Evolutionary conservation across 2,329 filamentous ascomycete genomes (phyloP), one percentile per base, ranked within the genome.

Genomic region (Ophiocordyceps camponoti-rufipedis): DNA sequence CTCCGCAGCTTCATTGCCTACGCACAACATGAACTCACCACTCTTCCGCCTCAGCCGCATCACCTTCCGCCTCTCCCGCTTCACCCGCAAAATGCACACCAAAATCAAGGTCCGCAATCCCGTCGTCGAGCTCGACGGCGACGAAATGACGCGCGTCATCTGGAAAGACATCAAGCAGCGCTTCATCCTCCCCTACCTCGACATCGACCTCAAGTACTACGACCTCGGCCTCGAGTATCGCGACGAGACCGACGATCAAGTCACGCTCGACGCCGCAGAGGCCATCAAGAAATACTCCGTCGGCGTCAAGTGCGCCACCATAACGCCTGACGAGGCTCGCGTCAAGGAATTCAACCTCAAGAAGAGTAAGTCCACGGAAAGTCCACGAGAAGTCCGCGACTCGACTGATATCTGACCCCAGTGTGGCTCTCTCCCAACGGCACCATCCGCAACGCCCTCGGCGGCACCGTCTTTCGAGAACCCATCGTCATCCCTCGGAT

Each of bases 101-200:
- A 98, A 96, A 82, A 96, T 96, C 76, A 91, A 94, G 78, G 91
- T 98, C 72, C 88, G 94, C 80, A 96, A 94, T 69, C 91, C 91
- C 53, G 81, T 98, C 63, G 91, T 98, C 65, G 91, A 96, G 72
- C 78, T 96, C 58, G 89, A 96, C 64, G 89, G 89, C 59, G 78
- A 82, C 57, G 78, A 87, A 80, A 96, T 96, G 91, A 98, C 91
- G 57, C 77, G 91, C 58, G 88, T 98, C 64, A 98, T 98, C 72
- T 98, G 91, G 91, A 74, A 95, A 72, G 80, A 85, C 66, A 98
- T 98, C 77, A 95, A 95, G 77, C 85, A 96, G 70, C 94, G 93
- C 75, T 89, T 95, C 72, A 95, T 95, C 68, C 74, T 82, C 69
- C 88, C 88, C 47, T 95, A 91, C 70, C 82, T 98, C 55, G 88